Evolutionary conservation across 2,329 filamentous ascomycete species (phyloP).

Genomic region (Fusarium coicis): DNA sequence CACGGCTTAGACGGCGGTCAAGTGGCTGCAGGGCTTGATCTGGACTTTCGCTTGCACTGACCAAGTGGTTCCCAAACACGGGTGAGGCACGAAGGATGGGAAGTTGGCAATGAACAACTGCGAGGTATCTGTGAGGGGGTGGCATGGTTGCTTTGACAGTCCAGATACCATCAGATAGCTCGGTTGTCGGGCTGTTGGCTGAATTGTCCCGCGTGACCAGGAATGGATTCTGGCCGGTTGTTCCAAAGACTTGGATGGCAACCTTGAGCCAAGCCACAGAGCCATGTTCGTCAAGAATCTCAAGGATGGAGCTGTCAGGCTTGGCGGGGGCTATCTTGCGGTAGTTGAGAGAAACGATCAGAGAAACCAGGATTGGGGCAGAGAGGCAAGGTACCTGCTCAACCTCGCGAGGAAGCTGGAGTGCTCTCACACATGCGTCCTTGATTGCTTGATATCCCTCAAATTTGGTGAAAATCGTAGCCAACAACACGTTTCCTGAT

Average conservation of each 20-base stretch:
- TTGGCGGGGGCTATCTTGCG: background rate
- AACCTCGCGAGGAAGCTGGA: background rate
- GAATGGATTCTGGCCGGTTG: background rate
- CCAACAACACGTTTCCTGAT: background rate
- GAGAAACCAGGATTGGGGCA: background rate
- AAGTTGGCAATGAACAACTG: rapidly evolving
- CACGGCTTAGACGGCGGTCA: too few species aligned
- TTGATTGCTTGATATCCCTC: background rate
- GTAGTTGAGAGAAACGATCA: background rate
- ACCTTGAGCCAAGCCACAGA: background rate
- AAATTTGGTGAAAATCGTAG: background rate
- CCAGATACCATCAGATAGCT: background rate
- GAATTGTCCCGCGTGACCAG: background rate
- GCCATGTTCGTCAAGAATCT: background rate
- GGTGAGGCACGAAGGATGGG: background rate
- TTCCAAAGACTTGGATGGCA: background rate
- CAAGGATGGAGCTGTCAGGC: background rate
- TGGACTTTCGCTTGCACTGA: too few species aligned
- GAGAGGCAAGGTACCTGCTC: background rate
- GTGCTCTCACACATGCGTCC: rapidly evolving
- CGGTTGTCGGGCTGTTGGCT: background rate
- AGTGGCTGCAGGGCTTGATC: too few species aligned
- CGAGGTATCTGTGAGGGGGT: background rate
- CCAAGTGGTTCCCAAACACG: background rate
- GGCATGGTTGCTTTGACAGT: background rate